These are phyloP conservation scores for Monilinia fructigena DNA, from an alignment of 2,329 filamentous ascomycete genomes.

Conservation along the genomic window DNA sequence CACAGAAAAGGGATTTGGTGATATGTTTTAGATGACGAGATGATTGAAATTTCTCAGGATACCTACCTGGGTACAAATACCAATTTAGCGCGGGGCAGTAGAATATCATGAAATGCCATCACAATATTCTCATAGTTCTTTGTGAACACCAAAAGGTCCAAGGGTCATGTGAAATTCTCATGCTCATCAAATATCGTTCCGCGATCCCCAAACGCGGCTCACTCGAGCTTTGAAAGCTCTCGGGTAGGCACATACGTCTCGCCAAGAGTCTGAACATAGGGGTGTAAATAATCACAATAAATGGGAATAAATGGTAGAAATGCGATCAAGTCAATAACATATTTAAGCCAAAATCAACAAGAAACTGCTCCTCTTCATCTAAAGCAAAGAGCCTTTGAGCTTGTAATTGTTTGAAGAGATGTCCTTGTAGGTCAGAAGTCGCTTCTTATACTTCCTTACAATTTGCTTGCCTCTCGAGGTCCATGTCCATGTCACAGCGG, in stretches of 20 bases:
- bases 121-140: neutral
- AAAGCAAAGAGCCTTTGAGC: neutral
- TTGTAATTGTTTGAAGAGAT: neutral
- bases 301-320: constrained; percentile 10
- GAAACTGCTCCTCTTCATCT: neutral
- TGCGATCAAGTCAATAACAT: neutral
- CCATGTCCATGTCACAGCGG: constrained; percentile 5
- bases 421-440: neutral
- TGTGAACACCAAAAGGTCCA: neutral
- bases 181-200: neutral
- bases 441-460: neutral
- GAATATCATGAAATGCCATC: neutral
- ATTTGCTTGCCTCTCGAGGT: neutral
- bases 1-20: constrained; percentile 86
- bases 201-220: constrained; percentile 7
- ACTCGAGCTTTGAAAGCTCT: constrained; percentile 11
- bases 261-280: constrained; percentile 20
- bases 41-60: neutral
- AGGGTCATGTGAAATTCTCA: neutral
- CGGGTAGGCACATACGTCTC: neutral
- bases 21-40: constrained; percentile 64
- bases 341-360: neutral
- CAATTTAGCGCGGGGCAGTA: constrained; percentile 6
- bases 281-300: neutral
- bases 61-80: neutral